Conservation (phyloP, 2,329 filamentous ascomycete species). For the Lasiodiplodia sp. region DNA sequence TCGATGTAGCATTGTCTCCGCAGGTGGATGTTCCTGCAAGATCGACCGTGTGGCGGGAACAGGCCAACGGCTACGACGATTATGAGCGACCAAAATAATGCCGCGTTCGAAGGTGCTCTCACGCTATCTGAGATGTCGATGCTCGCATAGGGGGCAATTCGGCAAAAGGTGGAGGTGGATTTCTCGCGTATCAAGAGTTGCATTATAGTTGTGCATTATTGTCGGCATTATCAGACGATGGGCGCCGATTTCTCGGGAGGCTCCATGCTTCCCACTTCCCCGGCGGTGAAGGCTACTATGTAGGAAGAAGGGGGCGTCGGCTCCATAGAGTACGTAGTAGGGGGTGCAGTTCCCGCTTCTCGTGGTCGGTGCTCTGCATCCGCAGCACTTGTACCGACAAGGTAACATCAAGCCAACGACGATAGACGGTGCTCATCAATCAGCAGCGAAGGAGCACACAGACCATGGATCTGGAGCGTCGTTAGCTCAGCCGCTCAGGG, state of each 20-base stretch:
- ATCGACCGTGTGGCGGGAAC: slow-evolving; percentile 10
- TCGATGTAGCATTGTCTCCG: slow-evolving; percentile 11
- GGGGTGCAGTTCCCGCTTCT: neutral
- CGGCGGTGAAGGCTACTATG: slow-evolving; percentile 12
- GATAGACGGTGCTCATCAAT: slow-evolving; percentile 11
- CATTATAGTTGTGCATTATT: slow-evolving; percentile 4
- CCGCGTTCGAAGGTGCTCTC: neutral
- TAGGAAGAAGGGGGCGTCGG: neutral
- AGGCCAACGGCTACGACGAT: neutral
- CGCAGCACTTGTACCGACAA: slow-evolving; percentile 1
- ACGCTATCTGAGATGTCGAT: neutral
- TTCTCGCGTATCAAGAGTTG: neutral
- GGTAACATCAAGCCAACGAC: neutral
- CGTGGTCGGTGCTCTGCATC: neutral
- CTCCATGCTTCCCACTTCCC: neutral
- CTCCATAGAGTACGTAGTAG: slow-evolving; percentile 1
- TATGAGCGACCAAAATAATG: slow-evolving; percentile 15
- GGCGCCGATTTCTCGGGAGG: neutral
- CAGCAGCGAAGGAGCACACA: slow-evolving; percentile 7
- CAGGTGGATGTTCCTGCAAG: neutral
- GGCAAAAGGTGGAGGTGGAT: neutral
- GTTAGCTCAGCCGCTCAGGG: slow-evolving; percentile 21
- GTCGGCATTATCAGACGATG: slow-evolving; percentile 1
- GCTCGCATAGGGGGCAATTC: neutral
- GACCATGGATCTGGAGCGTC: slow-evolving; percentile 21